Evolutionary conservation across 306 rosid genomes (phyloP).

Genomic region (Bauhinia variegata): DNA sequence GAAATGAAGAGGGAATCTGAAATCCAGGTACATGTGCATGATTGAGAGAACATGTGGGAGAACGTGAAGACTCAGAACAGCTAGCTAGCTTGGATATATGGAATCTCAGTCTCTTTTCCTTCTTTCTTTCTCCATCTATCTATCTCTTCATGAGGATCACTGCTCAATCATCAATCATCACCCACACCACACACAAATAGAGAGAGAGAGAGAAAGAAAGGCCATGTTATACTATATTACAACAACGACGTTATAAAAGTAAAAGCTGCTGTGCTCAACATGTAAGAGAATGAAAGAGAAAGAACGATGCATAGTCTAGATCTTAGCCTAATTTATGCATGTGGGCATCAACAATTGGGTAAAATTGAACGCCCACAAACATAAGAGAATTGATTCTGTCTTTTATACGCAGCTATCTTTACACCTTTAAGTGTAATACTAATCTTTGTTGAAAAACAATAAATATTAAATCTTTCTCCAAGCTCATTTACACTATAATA

Average conservation of each 20-base stretch:
- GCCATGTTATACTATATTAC: not conserved
- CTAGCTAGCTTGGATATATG: no score
- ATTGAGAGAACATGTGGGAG: constrained; percentile 59
- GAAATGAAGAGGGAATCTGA: constrained; percentile 34
- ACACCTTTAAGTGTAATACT: no score
- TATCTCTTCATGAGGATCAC: not conserved
- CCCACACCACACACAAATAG: no score
- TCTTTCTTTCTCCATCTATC: constrained; percentile 35
- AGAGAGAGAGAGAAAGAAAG: constrained; percentile 4
- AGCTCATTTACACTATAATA: no score
- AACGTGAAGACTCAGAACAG: constrained; percentile 51
- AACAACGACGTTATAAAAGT: constrained; percentile 46
- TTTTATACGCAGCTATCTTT: no score
- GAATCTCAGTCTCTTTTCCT: constrained; percentile 47
- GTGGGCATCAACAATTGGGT: constrained; percentile 35
- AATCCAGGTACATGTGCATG: constrained; percentile 36
- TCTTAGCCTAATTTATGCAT: constrained; percentile 31
- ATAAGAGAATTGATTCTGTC: constrained; percentile 10
- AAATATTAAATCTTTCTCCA: no score
- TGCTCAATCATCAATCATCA: no score
- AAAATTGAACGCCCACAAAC: no score
- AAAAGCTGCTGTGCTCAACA: constrained; percentile 53
- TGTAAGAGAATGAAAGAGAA: constrained; percentile 16
- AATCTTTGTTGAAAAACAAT: no score
- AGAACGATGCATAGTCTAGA: constrained; percentile 17